A percentile compares a stretch with the other conserved stretches of the same genome.
phyloP scores from a whole-genome alignment of 176 grass and related monocot species.

The Carex pumila region DNA sequence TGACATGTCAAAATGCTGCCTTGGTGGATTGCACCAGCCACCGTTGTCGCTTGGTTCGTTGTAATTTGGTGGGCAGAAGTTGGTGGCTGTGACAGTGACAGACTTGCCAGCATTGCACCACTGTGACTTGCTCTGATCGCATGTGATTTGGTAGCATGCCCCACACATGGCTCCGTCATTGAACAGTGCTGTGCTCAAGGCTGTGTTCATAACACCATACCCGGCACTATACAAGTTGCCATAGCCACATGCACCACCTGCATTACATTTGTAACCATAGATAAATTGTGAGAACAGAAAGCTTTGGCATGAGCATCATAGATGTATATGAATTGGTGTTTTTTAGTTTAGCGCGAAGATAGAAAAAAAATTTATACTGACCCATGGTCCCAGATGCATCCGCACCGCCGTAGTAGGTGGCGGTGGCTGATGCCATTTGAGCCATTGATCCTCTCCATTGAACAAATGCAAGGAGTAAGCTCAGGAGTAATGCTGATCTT shows the following conservation, averaged over 20 bases:
- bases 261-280: neutral
- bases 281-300: neutral
- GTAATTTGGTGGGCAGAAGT: slow-evolving; percentile 73
- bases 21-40: slow-evolving; percentile 57
- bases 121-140: slow-evolving; percentile 36
- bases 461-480: neutral
- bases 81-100: slow-evolving; percentile 43
- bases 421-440: slow-evolving; percentile 23
- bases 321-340: neutral
- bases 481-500: neutral
- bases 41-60: slow-evolving; percentile 26
- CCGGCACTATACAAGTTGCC: slow-evolving; percentile 47
- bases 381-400: slow-evolving; percentile 57
- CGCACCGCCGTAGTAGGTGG: slow-evolving; percentile 48
- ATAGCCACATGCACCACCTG: slow-evolving; percentile 58
- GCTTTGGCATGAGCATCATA: neutral
- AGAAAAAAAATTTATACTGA: neutral
- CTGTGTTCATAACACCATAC: slow-evolving; percentile 47
- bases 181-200: slow-evolving; percentile 78
- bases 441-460: slow-evolving; percentile 18
- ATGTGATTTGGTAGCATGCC: slow-evolving; percentile 59
- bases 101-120: slow-evolving; percentile 36
- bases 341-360: neutral
- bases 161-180: slow-evolving; percentile 40
- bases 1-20: slow-evolving; percentile 62